Conservation (phyloP, 352 stramenopile genomes). For the Globisporangium middletonii region DNA sequence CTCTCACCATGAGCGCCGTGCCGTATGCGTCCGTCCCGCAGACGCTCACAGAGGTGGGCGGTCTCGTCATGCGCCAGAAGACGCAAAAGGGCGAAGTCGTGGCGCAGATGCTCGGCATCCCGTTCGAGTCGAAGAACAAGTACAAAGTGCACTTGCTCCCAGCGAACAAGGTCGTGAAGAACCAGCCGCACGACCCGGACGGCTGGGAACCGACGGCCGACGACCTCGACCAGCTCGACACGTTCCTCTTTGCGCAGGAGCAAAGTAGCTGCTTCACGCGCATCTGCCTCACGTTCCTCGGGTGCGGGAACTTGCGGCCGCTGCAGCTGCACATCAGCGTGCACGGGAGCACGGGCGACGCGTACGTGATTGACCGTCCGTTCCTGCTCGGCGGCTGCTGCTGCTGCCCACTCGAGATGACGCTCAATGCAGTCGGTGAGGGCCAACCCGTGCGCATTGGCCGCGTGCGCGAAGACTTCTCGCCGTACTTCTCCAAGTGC, state of each 20-base stretch:
- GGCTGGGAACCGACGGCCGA: slow-evolving; percentile 38
- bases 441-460: slow-evolving; percentile 24
- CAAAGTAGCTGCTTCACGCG: slow-evolving; percentile 30
- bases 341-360: slow-evolving; percentile 27
- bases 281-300: slow-evolving; percentile 26
- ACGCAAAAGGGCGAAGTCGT: slow-evolving; percentile 37
- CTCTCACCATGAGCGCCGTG: neutral
- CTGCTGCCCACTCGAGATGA: slow-evolving; percentile 44
- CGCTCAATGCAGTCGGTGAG: slow-evolving; percentile 18
- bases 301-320: slow-evolving; percentile 32
- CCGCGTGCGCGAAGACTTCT: slow-evolving; percentile 49
- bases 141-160: slow-evolving; percentile 45
- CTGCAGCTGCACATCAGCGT: slow-evolving; percentile 44
- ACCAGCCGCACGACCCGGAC: slow-evolving; percentile 27
- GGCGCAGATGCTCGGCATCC: slow-evolving; percentile 43
- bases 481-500: slow-evolving; percentile 39
- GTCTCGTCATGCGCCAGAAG: slow-evolving; percentile 50
- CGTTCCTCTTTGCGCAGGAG: slow-evolving; percentile 42
- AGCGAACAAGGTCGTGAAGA: slow-evolving; percentile 47
- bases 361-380: slow-evolving; percentile 39
- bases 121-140: slow-evolving; percentile 56
- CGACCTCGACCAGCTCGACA: slow-evolving; percentile 42
- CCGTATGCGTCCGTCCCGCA: slow-evolving; percentile 22
- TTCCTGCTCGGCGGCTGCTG: slow-evolving; percentile 29
- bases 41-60: slow-evolving; percentile 25